These are phyloP conservation scores for Talaromyces sp. DNA, from an alignment of 2,329 filamentous ascomycete genomes.

Conservation along the genomic window DNA sequence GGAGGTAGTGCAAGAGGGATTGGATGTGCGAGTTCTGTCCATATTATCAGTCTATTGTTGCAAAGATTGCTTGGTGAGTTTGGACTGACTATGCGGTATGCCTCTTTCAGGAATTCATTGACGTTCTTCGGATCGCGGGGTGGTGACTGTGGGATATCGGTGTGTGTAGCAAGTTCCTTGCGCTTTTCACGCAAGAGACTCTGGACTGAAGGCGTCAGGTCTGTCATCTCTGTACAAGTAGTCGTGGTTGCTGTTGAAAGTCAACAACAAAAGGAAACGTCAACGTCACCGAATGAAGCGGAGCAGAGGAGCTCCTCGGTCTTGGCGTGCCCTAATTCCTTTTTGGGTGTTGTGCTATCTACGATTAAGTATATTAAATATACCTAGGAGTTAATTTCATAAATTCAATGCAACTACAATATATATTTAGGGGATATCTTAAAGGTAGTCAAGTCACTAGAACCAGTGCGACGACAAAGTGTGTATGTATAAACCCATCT, in stretches of 20 bases:
- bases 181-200: conserved; percentile 32
- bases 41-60: background rate
- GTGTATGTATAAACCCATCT: conserved; percentile 5
- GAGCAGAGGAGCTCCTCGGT: background rate
- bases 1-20: conserved; percentile 75
- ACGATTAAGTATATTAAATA: too few relatives aligned
- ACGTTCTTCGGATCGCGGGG: conserved; percentile 41
- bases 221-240: conserved; percentile 33
- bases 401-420: background rate
- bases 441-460: conserved; percentile 1
- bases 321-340: conserved; percentile 15
- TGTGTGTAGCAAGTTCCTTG: background rate
- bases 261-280: background rate
- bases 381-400: too few relatives aligned
- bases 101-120: conserved; percentile 89
- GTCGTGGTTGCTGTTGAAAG: background rate
- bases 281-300: conserved; percentile 16
- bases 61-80: background rate
- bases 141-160: conserved; percentile 34
- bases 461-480: background rate
- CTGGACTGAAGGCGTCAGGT: conserved; percentile 39
- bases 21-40: conserved; percentile 76
- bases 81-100: conserved; percentile 73
- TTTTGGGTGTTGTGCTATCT: background rate
- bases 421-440: conserved; percentile 4